Base-by-base conservation (phyloP, 306 rosid species). In the Castanea mollissima region DNA sequence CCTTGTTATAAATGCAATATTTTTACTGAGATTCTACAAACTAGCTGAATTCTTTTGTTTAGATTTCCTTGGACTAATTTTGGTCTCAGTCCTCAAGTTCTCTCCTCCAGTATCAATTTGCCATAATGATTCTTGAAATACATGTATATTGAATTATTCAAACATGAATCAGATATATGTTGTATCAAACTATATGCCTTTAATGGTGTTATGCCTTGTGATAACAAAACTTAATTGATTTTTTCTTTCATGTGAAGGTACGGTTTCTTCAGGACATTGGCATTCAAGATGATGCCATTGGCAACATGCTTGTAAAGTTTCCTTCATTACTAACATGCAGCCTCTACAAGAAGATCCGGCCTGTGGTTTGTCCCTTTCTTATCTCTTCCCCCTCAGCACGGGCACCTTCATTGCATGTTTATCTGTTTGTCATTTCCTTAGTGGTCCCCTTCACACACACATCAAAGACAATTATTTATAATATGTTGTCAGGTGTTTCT, bases 251-350 rank as follows among this genome's bases (percentile, higher is more conserved):
- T 15, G 32, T 84, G 86, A 76, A 94, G 98, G 97, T 94, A 44
- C 74, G 76, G 58, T 92, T 94, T 88, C 92, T 92, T 76, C 89
- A 85, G 83, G 97, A 92, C 79, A 70, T 94, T 9, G 98, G 98
- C 29, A 80, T 94, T 83, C 89, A 73, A 73, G 86, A 92, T 55
- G 97, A 90, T 60, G 97, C 93, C 44, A 91, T 94, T 72, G 91
- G 97, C 78, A 94, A 88, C 85, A 94, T 94, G 98, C 97, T 94
- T 81, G 98, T 91, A 29, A 94, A 90, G 78, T 94, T 92, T 87
- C 97, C 98, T 70, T 76, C 92, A 5, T 78, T 94, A 82, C 89
- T 94, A 52, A 92, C 98, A 58, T 94, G 91, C 90, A 94, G 97
- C 87, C 89, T 94, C 74, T 7, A 85, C 88, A 94, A 92, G 92